Base-by-base conservation (phyloP, 108 stramenopile genomes). In the Skeletonema costatum region DNA sequence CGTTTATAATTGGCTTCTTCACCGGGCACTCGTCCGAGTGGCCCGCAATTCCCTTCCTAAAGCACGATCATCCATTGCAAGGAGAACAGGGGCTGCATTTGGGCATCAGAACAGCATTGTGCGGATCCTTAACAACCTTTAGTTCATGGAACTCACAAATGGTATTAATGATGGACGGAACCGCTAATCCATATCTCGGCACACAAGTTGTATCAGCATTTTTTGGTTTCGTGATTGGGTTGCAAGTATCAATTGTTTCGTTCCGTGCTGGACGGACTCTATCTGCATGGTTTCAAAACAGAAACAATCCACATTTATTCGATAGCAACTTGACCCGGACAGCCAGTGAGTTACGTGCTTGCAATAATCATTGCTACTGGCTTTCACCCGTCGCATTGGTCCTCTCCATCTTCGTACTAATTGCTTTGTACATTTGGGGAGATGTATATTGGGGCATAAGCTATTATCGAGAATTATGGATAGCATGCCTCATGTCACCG, bases 91-190 rank as follows among this genome's bases (percentile, higher is more conserved):
- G 85, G 11, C 64, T 92, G 35, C 87, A 90, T 66, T 61, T 86
- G 7, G 86, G 80, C 5, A 62, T 94, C 2, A 77, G 42, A 10
- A 88, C 81, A 16, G 93, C 84, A 41, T 67, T 94, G 12, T 94
- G 93, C 73, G 93, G 93, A 16, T 83, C 85, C 30, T 36, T 94
- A 29, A 94, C 93, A 19, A 91, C 90, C 13, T 90, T 92, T 75
- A 83, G 89, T 1, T 88, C 88, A n/a, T 94, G 90, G 90, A 92
- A 94, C 69, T 66, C 89, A 9, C 91, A 92, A 84, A 92, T 92
- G 93, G 87, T 94, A 1, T 32, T 78, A 17, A 92, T 94, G 91
- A 70, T 94, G 76, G 82, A 85, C 21, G 93, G 91, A 5, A 79
- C 88, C 4, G 78, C 78, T 1, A 75, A 81, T 32, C 80, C 86